Conservation (phyloP, 331 rosid species). For the Acacia pycnantha region DNA sequence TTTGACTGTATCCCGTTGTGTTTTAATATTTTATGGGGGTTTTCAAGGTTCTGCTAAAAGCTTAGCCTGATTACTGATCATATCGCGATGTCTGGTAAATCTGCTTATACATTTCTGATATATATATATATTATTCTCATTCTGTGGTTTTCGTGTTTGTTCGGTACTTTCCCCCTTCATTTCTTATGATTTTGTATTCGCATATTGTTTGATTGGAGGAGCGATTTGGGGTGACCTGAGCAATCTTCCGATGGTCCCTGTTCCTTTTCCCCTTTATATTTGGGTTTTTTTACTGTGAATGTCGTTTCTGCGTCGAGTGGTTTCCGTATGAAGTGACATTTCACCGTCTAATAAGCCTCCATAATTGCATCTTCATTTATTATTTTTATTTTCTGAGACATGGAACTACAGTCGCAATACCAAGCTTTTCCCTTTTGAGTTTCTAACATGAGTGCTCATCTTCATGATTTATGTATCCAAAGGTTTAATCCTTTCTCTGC, state of each 20-base stretch:
- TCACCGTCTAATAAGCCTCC: slow-evolving; percentile 21
- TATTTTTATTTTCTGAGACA: slow-evolving; percentile 23
- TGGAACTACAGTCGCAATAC: background rate
- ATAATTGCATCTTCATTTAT: slow-evolving; percentile 21
- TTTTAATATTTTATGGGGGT: background rate
- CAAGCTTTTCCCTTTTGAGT: slow-evolving; percentile 16
- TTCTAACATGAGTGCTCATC: slow-evolving; percentile 1
- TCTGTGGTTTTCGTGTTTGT: slow-evolving; percentile 11
- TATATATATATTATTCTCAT: background rate
- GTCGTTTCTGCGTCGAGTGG: slow-evolving; percentile 4
- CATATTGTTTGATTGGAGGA: background rate
- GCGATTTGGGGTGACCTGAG: background rate
- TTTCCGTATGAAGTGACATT: slow-evolving; percentile 27
- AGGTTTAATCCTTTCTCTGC: slow-evolving; percentile 21
- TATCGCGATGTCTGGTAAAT: background rate
- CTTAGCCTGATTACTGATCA: background rate
- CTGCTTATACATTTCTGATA: background rate
- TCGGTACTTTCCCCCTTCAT: background rate
- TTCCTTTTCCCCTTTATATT: slow-evolving; percentile 13
- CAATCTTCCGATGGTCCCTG: background rate
- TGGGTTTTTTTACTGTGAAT: slow-evolving; percentile 29
- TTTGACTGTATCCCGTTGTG: background rate
- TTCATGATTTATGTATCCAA: slow-evolving; percentile 23
- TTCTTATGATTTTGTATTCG: background rate
- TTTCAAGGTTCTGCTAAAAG: slow-evolving; percentile 1